Base-by-base conservation (phyloP, 805 yeast genomes). In the Teunomyces tritomae region DNA sequence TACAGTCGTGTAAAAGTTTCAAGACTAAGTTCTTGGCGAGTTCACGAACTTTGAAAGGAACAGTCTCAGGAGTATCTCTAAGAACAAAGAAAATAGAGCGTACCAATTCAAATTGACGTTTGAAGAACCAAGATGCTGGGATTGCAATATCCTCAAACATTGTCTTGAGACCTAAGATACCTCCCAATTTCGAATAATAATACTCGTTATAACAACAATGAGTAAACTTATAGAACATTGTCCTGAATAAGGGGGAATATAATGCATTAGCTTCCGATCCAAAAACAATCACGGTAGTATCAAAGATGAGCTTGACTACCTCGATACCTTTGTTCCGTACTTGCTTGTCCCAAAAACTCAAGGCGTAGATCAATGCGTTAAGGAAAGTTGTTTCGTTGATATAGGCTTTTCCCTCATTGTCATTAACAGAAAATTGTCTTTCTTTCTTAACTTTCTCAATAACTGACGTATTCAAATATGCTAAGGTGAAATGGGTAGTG, bases 121-220 rank as follows among this genome's bases (percentile, higher is more conserved):
- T 78, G 46, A 79, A 77, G 60, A 92, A 82, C 83, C 96, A 90
- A 1, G 74, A 68, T 3, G 82, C 70, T 0, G 96, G 88, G 40
- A 89, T 79, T 0, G 69, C 77, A 29, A 86, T 67, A 39, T 85
- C 94, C 39, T 79, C 77, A 33, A 89, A 75, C 72, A 92, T 74
- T 1, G 89, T 80, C 54, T 81, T 76, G 42, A 94, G 72, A 17
- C 99, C 98, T 26, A 87, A 60, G 33, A 92, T 84, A 34, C 98
- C 97, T 6, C 97, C 97, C 7, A 88, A 74, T 56, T 94, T 94
- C 29, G 84, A 78, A 62, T 87, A 88, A 67, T 87, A 92, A 30
- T 83, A 85, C 64, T 89, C 96, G 52, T 88, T 95, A 62, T 87
- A 94, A 67, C 98, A 91, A 39, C 89, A 80, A 60, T 95, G 99